phyloP scores from a whole-genome alignment of 495 filamentous ascomycete genomes.

The Margaritispora aquatica region DNA sequence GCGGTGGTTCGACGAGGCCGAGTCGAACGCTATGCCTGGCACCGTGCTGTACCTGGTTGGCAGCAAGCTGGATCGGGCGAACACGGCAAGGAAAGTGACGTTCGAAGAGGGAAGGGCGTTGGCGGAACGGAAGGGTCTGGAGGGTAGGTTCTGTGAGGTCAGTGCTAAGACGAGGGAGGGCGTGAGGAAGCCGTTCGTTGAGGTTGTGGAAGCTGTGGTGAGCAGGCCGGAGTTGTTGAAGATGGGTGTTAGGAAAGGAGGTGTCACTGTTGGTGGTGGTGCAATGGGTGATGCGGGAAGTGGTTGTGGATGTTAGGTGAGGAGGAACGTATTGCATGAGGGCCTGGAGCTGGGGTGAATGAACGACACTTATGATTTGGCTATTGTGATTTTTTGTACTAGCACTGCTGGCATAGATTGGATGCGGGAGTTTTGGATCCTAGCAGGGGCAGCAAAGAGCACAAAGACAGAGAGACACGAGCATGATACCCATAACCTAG shows the following conservation, averaged over 20 bases:
- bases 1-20: conserved; percentile 53
- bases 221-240: conserved; percentile 29
- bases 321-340: conserved; percentile 9
- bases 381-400: neutral
- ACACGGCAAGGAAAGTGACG: conserved; percentile 36
- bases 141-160: conserved; percentile 44
- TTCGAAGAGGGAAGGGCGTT: conserved; percentile 40
- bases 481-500: conserved; percentile 22
- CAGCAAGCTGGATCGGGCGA: conserved; percentile 49
- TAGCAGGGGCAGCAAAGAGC: neutral
- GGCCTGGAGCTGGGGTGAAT: neutral
- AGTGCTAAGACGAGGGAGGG: conserved; percentile 50
- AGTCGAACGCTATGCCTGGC: conserved; percentile 43
- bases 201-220: conserved; percentile 47
- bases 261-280: conserved; percentile 7
- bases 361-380: neutral
- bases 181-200: conserved; percentile 46
- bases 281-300: conserved; percentile 8
- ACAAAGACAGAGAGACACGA: neutral
- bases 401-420: neutral
- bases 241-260: conserved; percentile 7
- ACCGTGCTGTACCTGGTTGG: conserved; percentile 51
- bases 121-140: conserved; percentile 40
- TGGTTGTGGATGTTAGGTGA: conserved; percentile 27
- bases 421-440: neutral